Base-by-base conservation (phyloP, 169 alveolate species). In the Plasmodium blacklocki region DNA sequence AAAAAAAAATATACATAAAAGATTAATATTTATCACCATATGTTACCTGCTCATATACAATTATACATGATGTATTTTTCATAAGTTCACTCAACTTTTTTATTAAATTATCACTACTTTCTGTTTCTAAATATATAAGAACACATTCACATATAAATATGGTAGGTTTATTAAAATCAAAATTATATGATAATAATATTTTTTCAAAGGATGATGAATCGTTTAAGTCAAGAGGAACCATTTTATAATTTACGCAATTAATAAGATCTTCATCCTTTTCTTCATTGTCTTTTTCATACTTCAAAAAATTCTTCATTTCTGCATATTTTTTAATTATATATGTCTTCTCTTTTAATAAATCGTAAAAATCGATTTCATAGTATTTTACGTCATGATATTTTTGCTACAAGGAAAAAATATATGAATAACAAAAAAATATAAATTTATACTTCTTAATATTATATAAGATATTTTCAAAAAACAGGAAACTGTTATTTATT, bases 131-230 rank as follows among this genome's bases (percentile, higher is more conserved):
- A 73, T 91, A 91, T 32, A 91, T 87, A 9, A 91, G 58, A 62
- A 91, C 94, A 76, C 94, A 91, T 45, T 91, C 94, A 71, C 93
- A 91, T 23, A 91, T 50, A 75, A 91, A 91, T 11, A 91, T 14
- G 14, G 94, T 91, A 0, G 93, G 94, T 70, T 85, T 47, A 2
- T 59, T 49, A 72, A 86, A 52, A 73, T 86, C 76, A 64, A 86
- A 86, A 26, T 49, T 52, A 54, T 62, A 23, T 60, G 21, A 60
- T 63, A n/a, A 12, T 86, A 86, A 72, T 19, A 26, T 72, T 43
- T 45, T 29, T 66, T 72, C 85, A 19, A 86, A 15, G 15, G 63
- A 63, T 12, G 14, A 21, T 7, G 66, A 59, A 19, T 72, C 45
- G 54, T 86, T 86, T 67, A 86, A 73, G 21, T 86, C 88, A 52